Evolutionary conservation across 1,284 basidiomycete genomes (phyloP).

Genomic region (Boletus coffeatus): DNA sequence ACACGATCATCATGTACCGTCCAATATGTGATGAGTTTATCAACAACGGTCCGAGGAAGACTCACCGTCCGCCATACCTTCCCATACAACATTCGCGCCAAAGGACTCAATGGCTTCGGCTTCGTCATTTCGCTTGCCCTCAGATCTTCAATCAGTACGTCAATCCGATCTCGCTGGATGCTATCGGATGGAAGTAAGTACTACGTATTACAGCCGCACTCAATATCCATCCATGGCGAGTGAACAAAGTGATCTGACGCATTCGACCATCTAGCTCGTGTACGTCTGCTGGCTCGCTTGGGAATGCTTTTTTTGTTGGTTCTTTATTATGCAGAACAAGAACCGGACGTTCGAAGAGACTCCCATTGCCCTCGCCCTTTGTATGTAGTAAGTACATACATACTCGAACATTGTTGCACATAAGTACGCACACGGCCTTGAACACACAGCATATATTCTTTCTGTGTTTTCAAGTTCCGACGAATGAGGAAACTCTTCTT

Average conservation of each 20-base stretch:
- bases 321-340: slow-evolving; percentile 70
- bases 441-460: too few relatives aligned
- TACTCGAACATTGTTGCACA: too few relatives aligned
- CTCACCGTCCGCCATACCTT: slow-evolving; percentile 36
- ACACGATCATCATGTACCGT: slow-evolving; percentile 2
- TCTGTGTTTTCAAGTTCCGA: too few relatives aligned
- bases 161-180: slow-evolving; percentile 65
- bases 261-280: slow-evolving; percentile 39
- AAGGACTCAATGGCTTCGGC: slow-evolving; percentile 72
- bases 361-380: too few relatives aligned
- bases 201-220: slow-evolving; percentile 35
- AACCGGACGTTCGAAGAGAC: slow-evolving; percentile 57
- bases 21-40: too few relatives aligned
- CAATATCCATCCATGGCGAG: neutral
- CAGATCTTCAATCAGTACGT: slow-evolving; percentile 75
- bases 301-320: slow-evolving; percentile 58
- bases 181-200: slow-evolving; percentile 66
- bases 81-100: slow-evolving; percentile 67
- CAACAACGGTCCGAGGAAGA: too few relatives aligned
- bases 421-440: too few relatives aligned
- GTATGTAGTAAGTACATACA: too few relatives aligned
- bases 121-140: slow-evolving; percentile 60
- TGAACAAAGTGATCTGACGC: neutral
- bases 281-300: slow-evolving; percentile 64
- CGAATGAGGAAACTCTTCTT: slow-evolving; percentile 13